phyloP scores from a whole-genome alignment of 129 eudicot species.

The Kitagawia praeruptora region DNA sequence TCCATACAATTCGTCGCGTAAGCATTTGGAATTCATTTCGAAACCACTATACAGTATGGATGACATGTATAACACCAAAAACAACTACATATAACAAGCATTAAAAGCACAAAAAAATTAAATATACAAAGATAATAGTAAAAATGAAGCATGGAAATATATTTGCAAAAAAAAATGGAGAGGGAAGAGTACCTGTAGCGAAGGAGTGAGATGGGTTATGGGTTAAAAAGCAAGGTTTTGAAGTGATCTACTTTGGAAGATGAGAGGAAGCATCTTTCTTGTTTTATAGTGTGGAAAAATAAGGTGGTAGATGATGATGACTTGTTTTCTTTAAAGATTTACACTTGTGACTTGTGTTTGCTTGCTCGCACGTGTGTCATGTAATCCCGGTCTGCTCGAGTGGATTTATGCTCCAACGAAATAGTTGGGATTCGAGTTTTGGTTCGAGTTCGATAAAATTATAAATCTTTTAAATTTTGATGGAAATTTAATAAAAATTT shows the following conservation, averaged over 20 bases:
- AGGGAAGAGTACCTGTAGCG: neutral
- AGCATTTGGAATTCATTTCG: neutral
- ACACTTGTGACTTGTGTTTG: neutral
- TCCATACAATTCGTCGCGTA: neutral
- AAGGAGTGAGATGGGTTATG: neutral
- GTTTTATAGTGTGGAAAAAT: neutral
- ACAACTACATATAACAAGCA: neutral
- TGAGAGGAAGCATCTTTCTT: neutral
- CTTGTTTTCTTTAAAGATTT: neutral
- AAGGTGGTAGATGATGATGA: neutral
- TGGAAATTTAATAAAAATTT: no score
- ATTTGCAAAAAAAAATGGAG: neutral
- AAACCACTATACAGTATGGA: neutral
- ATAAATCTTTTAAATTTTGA: no score
- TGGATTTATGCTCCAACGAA: no score
- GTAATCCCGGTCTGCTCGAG: neutral
- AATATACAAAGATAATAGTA: neutral
- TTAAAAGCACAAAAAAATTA: neutral
- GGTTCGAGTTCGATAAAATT: no score
- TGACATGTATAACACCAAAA: no score
- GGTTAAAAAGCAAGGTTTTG: neutral
- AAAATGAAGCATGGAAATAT: neutral
- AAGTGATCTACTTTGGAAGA: neutral
- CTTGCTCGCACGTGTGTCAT: neutral
- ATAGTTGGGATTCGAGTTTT: no score